Base-by-base conservation (phyloP, 768 basidiomycete species). In the Boletus subcaerulescens region DNA sequence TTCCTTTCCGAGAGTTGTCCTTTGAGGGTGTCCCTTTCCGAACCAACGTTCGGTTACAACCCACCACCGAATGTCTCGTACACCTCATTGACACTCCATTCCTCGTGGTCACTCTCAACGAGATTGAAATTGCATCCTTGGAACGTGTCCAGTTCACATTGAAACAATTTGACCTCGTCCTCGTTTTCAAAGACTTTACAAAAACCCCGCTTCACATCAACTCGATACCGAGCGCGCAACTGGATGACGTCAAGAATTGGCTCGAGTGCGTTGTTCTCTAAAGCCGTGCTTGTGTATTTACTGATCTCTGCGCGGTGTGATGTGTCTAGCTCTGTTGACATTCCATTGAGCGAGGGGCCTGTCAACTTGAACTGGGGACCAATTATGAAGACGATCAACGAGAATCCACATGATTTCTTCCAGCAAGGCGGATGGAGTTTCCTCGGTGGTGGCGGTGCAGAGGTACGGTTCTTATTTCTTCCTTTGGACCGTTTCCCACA, bases 241-340 rank as follows among this genome's bases (percentile, higher is more conserved):
- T 98, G 65, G 97, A 99, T 65, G 94, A 95, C 61, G 95, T 99
- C 59, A 98, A 98, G 74, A 95, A 97, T 65, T 99, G 97, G 97
- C 81, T 99, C 20, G 94, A 99, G 93, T 98, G 69, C 60, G 92
- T 77, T 13, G 8, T 49, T 24, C 44, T 44, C 48, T 47, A 26
- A 12, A 8, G 3, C 3, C 10, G 8, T 35, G 4, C 15, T 38
- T 32, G 17, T 22, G 52, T 38, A 14, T 35, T 48, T 48, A 35
- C 38, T 58, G 52, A 66, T 32, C 32, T 22, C 33, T 18, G 50
- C 40, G 38, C 15, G 56, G 4, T 42, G 29, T 29, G 31, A 14
- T 17, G 24, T n/a, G 36, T 53, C 51, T 13, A 98, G 95, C 66
- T 98, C 95, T 6, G 94, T 98, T 52, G 97, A 99, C 67, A 95